A percentile compares a stretch with the other conserved stretches of the same genome.
These are phyloP conservation scores for Monotropa hypopitys DNA, from an alignment of 179 eudicot species.

Conservation along the genomic window DNA sequence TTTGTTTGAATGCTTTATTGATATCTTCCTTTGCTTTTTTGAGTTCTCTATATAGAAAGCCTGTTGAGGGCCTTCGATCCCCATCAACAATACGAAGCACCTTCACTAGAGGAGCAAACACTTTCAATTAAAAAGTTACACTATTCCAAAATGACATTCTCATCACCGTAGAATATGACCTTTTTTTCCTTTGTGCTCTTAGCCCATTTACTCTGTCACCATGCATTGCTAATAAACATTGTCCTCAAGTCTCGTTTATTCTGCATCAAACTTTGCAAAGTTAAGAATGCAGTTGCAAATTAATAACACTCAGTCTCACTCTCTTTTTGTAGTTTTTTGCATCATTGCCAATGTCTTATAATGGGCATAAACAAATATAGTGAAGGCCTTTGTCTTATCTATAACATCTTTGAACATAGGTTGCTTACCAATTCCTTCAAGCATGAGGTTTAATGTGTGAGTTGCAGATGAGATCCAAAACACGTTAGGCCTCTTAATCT, in stretches of 20 bases:
- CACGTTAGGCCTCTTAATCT: too few relatives aligned
- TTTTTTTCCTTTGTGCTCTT: not conserved
- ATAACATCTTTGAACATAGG: not conserved
- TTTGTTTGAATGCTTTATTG: too few relatives aligned
- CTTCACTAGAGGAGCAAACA: too few relatives aligned
- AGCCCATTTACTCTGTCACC: not conserved
- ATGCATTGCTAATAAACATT: not conserved
- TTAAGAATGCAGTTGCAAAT: not conserved
- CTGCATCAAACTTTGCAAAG: not conserved
- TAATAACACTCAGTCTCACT: not conserved
- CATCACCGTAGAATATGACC: not conserved
- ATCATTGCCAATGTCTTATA: not conserved
- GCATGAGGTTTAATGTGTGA: too few relatives aligned
- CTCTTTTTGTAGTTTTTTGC: not conserved
- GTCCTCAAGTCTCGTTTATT: not conserved
- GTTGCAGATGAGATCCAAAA: too few relatives aligned
- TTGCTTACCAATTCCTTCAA: not conserved
- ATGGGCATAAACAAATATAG: not conserved
- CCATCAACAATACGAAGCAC: too few relatives aligned
- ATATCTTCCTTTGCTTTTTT: too few relatives aligned
- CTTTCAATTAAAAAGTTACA: not conserved
- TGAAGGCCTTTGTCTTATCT: not conserved
- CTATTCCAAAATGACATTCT: too few relatives aligned
- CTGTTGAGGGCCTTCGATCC: too few relatives aligned
- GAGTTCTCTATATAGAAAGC: too few relatives aligned